Percentiles rank a stretch among this genome's conserved stretches.
Conservation (phyloP, 2,329 filamentous ascomycete genomes). For the Dactylellina cionopaga region DNA sequence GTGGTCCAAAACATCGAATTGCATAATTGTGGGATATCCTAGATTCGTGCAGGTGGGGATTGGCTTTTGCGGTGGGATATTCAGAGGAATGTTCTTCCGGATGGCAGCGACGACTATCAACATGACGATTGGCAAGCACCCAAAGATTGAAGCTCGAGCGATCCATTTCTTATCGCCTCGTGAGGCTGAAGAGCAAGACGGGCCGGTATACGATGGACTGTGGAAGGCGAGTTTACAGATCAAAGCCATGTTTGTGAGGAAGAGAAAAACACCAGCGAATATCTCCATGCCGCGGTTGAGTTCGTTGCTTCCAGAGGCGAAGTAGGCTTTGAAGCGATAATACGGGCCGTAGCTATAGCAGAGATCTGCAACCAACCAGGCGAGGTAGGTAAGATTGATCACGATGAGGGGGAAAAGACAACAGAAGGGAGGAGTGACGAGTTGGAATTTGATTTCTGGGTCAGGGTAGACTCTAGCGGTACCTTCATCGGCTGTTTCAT, state of each 20-base stretch:
- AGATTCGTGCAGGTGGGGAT: conserved; percentile 34
- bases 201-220: conserved; percentile 35
- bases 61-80: not conserved
- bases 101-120: conserved; percentile 41
- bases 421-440: conserved; percentile 18
- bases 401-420: conserved; percentile 34
- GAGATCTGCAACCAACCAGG: conserved; percentile 46
- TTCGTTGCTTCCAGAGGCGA: conserved; percentile 16
- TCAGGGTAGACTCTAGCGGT: conserved; percentile 48
- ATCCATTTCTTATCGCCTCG: conserved; percentile 49
- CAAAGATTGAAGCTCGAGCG: conserved; percentile 41
- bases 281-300: conserved; percentile 50
- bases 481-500: conserved; percentile 30
- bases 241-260: conserved; percentile 47
- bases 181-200: conserved; percentile 36
- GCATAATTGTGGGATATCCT: conserved; percentile 33
- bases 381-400: conserved; percentile 41
- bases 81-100: conserved; percentile 23
- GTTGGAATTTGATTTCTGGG: conserved; percentile 34
- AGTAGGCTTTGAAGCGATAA: conserved; percentile 43
- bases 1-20: conserved; percentile 46
- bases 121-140: conserved; percentile 41
- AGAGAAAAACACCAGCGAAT: conserved; percentile 48
- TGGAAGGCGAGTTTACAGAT: conserved; percentile 46
- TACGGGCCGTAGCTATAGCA: conserved; percentile 49